These are phyloP conservation scores for Isabelozyma gotoi DNA, from an alignment of 805 yeast species.

Conservation along the genomic window DNA sequence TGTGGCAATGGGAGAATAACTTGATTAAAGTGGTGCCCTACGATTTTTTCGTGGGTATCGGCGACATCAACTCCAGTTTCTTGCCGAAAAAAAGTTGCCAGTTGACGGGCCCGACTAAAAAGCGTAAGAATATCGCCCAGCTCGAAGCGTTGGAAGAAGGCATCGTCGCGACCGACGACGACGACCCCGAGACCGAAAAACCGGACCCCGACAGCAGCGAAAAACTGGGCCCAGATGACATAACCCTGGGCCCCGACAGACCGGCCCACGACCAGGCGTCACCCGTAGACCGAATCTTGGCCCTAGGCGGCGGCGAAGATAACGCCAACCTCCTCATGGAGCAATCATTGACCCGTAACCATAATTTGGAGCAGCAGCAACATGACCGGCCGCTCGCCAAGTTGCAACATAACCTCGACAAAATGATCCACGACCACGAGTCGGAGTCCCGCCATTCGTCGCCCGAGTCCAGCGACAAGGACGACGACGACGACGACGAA, in stretches of 20 bases:
- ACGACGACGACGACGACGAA: conserved; percentile 26
- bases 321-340: conserved; percentile 48
- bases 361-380: conserved; percentile 75
- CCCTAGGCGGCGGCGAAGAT: conserved; percentile 51
- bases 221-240: conserved; percentile 8
- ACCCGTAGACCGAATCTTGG: conserved; percentile 51
- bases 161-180: conserved; percentile 4
- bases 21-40: conserved; percentile 91
- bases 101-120: conserved; percentile 60
- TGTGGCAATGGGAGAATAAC: conserved; percentile 96
- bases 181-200: conserved; percentile 3
- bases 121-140: conserved; percentile 55
- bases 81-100: conserved; percentile 74
- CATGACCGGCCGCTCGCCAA: conserved; percentile 83
- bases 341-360: conserved; percentile 64
- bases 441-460: conserved; percentile 11
- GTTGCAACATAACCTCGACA: conserved; percentile 71
- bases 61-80: conserved; percentile 92
- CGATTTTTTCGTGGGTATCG: conserved; percentile 94
- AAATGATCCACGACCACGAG: conserved; percentile 33
- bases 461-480: conserved; percentile 15
- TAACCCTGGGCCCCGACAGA: too few species aligned
- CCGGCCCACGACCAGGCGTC: too few species aligned
- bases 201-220: conserved; percentile 8
- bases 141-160: conserved; percentile 44